A percentile compares a stretch with the other conserved stretches of the same genome.
phyloP scores from a whole-genome alignment of 352 stramenopile species.

The Phytopythium kandeliae region DNA sequence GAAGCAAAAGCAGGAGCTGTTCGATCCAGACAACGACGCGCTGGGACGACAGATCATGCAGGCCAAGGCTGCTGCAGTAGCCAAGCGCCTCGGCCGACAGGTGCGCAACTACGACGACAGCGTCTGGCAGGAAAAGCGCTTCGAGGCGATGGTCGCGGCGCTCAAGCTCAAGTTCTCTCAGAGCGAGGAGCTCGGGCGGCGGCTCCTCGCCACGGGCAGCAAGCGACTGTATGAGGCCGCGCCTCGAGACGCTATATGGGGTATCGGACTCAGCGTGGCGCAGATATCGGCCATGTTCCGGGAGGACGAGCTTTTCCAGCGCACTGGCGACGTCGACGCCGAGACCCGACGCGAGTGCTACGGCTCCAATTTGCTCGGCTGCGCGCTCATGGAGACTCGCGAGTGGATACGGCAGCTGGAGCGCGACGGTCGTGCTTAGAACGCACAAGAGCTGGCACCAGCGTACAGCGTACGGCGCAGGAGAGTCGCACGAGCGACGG shows the following conservation, averaged over 20 bases:
- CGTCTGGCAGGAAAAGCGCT: conserved; percentile 33
- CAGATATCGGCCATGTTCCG: conserved; percentile 32
- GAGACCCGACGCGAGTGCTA: conserved; percentile 29
- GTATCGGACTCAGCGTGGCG: conserved; percentile 44
- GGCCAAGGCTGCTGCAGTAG: conserved; percentile 35
- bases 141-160: conserved; percentile 46
- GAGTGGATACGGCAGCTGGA: conserved; percentile 29
- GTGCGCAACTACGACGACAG: conserved; percentile 49
- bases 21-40: conserved; percentile 34
- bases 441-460: not conserved
- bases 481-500: too few relatives aligned
- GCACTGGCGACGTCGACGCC: conserved; percentile 25
- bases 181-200: conserved; percentile 18
- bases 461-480: too few relatives aligned
- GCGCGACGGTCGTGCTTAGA: not conserved
- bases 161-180: conserved; percentile 59
- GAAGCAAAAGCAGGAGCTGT: conserved; percentile 67
- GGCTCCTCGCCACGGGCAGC: conserved; percentile 36
- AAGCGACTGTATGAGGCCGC: conserved; percentile 56
- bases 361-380: conserved; percentile 47
- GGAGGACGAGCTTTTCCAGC: conserved; percentile 25
- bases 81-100: conserved; percentile 46
- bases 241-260: conserved; percentile 44
- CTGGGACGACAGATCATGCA: conserved; percentile 40
- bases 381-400: conserved; percentile 48